Conservation (phyloP, 805 yeast genomes). For the Kluyveromyces nonfermentans region DNA sequence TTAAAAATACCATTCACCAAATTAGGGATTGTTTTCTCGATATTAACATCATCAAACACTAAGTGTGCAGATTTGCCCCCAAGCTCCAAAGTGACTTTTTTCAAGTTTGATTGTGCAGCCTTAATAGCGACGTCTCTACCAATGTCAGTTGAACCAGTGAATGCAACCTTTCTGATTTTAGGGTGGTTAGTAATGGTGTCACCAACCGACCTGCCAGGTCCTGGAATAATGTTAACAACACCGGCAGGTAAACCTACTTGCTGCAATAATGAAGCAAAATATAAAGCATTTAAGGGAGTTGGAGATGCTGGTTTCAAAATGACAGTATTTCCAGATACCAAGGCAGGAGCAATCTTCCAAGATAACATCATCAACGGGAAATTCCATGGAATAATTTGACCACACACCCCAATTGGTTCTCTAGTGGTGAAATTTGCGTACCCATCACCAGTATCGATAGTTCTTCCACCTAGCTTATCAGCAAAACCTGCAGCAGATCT, state of each 20-base stretch:
- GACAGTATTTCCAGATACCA: constrained; percentile 67
- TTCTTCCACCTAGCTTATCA: constrained; percentile 57
- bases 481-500: constrained; percentile 69
- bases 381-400: constrained; percentile 80
- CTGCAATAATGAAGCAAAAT: constrained; percentile 48
- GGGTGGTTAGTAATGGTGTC: constrained; percentile 60
- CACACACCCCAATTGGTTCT: constrained; percentile 77
- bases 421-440: constrained; percentile 58
- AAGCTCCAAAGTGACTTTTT: constrained; percentile 71
- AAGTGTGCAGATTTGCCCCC: constrained; percentile 81
- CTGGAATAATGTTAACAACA: constrained; percentile 65
- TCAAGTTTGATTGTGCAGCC: constrained; percentile 63
- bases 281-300: constrained; percentile 66
- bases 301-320: constrained; percentile 70
- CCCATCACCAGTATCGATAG: constrained; percentile 51
- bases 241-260: constrained; percentile 71
- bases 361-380: constrained; percentile 73
- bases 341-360: constrained; percentile 75
- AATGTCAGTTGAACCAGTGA: constrained; percentile 72
- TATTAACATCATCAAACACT: constrained; percentile 59
- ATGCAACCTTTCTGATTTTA: constrained; percentile 63
- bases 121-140: constrained; percentile 64
- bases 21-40: constrained; percentile 40
- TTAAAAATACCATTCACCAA: constrained; percentile 61
- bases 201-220: constrained; percentile 68